Evolutionary conservation across 139 green algal species (phyloP), one percentile per base, ranked within the genome.

Genomic region (Mychonastes homosphaera): DNA sequence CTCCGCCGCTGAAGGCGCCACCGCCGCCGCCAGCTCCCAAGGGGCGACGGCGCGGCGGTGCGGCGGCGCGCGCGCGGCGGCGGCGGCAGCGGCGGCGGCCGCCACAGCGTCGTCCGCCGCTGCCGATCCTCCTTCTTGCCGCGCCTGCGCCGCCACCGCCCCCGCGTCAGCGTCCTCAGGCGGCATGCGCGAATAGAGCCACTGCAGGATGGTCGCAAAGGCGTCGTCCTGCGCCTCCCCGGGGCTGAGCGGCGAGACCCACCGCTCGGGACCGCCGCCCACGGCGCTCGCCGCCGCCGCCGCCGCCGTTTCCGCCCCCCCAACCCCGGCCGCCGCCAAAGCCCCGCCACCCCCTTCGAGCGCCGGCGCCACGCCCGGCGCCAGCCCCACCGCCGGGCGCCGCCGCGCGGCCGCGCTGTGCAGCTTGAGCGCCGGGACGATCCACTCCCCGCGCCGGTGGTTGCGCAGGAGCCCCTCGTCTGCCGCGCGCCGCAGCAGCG

Each of bases 151-250:
- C n/a, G n/a, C n/a, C n/a, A n/a, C n/a, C n/a, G n/a, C n/a, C n/a
- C n/a, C 53, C 4, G n/a, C 57, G 3, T 30, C 32, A 28, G 26
- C n/a, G 33, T 33, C 38, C 5, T 16, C 26, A n/a, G 44, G 24
- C 28, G 19, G 29, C 24, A 53, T 40, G 27, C 35, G 41, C 13
- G 51, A 46, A 7, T 62, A 29, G 29, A 63, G 56, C 77, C 77
- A 85, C 52, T 80, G 73, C 63, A 87, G 70, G 27, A 85, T 58
- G 2, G 78, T 84, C 8, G 19, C 12, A 47, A 87, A 82, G 0
- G 77, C 80, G 34, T 87, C 80, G 23, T 86, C 75, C 12, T 58
- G 48, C 1, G n/a, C 23, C 3, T 4, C 28, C 2, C 33, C 9
- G 2, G 54, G 24, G 4, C 34, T 41, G 5, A 56, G 34, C 29